Conservation (phyloP, 2,329 filamentous ascomycete species). For the Pseudodiploospora longispora region DNA sequence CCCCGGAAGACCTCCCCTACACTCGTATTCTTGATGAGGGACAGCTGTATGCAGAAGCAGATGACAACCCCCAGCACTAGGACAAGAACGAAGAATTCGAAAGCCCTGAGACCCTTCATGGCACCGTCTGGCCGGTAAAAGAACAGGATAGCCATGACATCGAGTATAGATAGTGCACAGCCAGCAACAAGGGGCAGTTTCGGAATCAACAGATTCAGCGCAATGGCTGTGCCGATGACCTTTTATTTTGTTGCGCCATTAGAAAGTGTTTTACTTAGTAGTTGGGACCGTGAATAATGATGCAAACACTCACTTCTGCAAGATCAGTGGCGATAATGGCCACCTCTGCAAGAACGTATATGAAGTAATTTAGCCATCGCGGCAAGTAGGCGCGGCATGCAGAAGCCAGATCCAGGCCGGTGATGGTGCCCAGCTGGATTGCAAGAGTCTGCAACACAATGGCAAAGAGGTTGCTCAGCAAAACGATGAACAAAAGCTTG, state of each 20-base stretch:
- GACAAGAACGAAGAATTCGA: slow-evolving; percentile 55
- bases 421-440: slow-evolving; percentile 63
- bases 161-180: slow-evolving; percentile 59
- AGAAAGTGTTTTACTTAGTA: too few species aligned
- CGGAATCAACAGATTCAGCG: slow-evolving; percentile 56
- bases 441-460: slow-evolving; percentile 62
- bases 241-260: background rate
- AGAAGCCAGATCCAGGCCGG: slow-evolving; percentile 57
- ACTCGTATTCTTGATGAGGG: slow-evolving; percentile 47
- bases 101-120: slow-evolving; percentile 52
- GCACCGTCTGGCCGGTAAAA: slow-evolving; percentile 55
- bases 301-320: slow-evolving; percentile 37
- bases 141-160: slow-evolving; percentile 59
- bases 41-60: slow-evolving; percentile 64
- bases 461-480: slow-evolving; percentile 62
- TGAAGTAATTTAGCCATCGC: slow-evolving; percentile 52
- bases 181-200: slow-evolving; percentile 58
- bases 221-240: slow-evolving; percentile 65
- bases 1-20: slow-evolving; percentile 55
- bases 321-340: slow-evolving; percentile 67
- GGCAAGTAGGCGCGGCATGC: slow-evolving; percentile 59
- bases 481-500: slow-evolving; percentile 58
- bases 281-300: background rate
- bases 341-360: slow-evolving; percentile 56
- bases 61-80: slow-evolving; percentile 61